Evolutionary conservation across 2,329 filamentous ascomycete species (phyloP), one percentile per base, ranked within the genome.

Genomic region (Epichloe sylvatica): DNA sequence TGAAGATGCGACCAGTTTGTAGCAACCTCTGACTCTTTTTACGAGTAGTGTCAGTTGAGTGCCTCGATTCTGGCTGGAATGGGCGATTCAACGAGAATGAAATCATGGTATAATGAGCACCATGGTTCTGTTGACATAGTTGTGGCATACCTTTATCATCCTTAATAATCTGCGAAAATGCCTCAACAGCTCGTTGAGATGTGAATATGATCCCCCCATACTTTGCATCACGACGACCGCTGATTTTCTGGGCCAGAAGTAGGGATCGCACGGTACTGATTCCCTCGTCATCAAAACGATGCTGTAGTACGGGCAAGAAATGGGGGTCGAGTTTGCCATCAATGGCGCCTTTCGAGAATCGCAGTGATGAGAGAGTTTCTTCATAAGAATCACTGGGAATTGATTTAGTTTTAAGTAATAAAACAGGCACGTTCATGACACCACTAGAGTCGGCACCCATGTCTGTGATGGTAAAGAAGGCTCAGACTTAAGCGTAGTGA

Each of bases 201-300:
- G 86, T 92, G 61, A 92, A 91, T 46, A 92, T 81, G 51, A 91
- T 68, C 1, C n/a, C 86, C 5, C 85, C 84, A 59, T 86, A 91
- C 13, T 67, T 57, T 39, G 64, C 63, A 2, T 61, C 66, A 1
- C 59, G 39, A 0, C 46, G 47, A n/a, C 52, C 53, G 43, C 69
- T 67, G 52, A 82, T 73, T 15, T 59, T 55, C 23, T 62, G 65
- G 1, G 60, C 55, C 9, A 57, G 60, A 9, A 90, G 71, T 15
- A 80, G 60, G 3, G 64, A 59, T 33, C 70, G 69, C 21, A 89
- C 66, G 41, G 67, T 65, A 30, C 66, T 62, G 57, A 87, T 66
- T 1, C 81, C 78, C 23, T 73, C 68, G 33, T 80, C 73, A 51
- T 78, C 70, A 59, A 88, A 82, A 30, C 69, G 71, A 62, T 92